Conservation (phyloP, 2,329 filamentous ascomycete genomes). For the Scorias spongiosa region DNA sequence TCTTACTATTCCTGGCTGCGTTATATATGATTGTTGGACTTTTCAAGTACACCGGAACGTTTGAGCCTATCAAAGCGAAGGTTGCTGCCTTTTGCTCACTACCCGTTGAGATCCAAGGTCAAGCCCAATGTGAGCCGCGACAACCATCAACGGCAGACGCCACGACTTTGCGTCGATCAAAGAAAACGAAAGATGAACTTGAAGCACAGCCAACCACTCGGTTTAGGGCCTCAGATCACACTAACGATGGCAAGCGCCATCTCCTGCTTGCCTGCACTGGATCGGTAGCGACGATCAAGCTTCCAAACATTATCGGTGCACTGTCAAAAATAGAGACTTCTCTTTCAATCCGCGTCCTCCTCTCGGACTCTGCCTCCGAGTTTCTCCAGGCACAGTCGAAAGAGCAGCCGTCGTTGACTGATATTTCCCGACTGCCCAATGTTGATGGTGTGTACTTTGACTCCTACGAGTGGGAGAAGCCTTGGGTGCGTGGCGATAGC, state of each 20-base stretch:
- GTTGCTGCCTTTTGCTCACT: no score
- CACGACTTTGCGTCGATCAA: no score
- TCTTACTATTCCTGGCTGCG: no score
- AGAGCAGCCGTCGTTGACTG: slow-evolving; percentile 58
- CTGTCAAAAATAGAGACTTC: slow-evolving; percentile 33
- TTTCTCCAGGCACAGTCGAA: slow-evolving; percentile 63
- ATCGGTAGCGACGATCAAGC: slow-evolving; percentile 79
- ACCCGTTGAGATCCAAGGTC: no score
- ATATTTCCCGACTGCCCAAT: slow-evolving; percentile 45
- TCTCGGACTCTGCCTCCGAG: slow-evolving; percentile 56
- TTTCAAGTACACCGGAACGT: no score
- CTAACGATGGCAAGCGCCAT: slow-evolving; percentile 40
- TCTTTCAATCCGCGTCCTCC: slow-evolving; percentile 70
- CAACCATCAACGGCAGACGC: no score
- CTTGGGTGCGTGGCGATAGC: slow-evolving; percentile 62
- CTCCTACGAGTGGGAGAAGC: slow-evolving; percentile 66
- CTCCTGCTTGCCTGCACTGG: slow-evolving; percentile 53
- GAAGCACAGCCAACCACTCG: slow-evolving; percentile 9
- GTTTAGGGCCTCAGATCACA: slow-evolving; percentile 18
- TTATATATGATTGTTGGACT: no score
- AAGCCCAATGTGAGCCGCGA: no score
- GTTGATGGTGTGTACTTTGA: slow-evolving; percentile 74
- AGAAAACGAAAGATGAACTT: no score
- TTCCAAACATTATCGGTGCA: slow-evolving; percentile 34
- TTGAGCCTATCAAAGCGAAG: no score